Base-by-base conservation (phyloP, 805 yeast genomes). In the Nakazawaea sp. region DNA sequence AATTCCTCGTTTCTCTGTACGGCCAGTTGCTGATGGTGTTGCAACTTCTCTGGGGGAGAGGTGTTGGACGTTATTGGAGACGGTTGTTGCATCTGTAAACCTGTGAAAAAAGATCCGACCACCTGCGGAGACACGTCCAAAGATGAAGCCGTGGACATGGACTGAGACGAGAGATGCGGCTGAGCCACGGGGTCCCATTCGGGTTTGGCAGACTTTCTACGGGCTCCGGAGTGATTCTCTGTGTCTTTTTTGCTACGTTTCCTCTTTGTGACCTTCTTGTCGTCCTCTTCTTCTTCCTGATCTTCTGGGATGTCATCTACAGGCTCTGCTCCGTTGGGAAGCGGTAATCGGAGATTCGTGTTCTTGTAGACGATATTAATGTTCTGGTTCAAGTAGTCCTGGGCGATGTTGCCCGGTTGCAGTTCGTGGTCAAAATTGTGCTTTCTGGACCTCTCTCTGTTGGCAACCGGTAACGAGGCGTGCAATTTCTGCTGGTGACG, bases 401-500 rank as follows among this genome's bases (percentile, higher is more conserved):
- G 51, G 37, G 43, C 40, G 8, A 42, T 12, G 32, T 26, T 25
- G 25, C 40, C 35, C n/a, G 30, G 33, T 15, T 27, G 53, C 4
- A 53, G 47, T n/a, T 58, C 64, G 19, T 49, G 62, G 38, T 46
- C 51, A 44, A 19, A 40, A 25, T 30, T 36, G 43, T 48, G 35
- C 43, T 68, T 55, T 38, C 70, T 53, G 48, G 52, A 51, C 49
- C 42, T 58, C 52, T 7, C 53, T 32, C 33, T 60, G 43, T 38
- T 50, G 1, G 62, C 54, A 1, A 62, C 54, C 10, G 70, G 79
- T 46, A 56, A 64, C 33, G 56, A 67, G 32, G 82, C 60, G 51
- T 92, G 98, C 25, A 92, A 72, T 54, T 92, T 92, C 60, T 88
- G 97, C 62, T 87, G 96, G 64, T 92, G 98, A 43, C 98, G 72